Evolutionary conservation across 2,329 filamentous ascomycete species (phyloP).

Genomic region (Xylaria sp.): DNA sequence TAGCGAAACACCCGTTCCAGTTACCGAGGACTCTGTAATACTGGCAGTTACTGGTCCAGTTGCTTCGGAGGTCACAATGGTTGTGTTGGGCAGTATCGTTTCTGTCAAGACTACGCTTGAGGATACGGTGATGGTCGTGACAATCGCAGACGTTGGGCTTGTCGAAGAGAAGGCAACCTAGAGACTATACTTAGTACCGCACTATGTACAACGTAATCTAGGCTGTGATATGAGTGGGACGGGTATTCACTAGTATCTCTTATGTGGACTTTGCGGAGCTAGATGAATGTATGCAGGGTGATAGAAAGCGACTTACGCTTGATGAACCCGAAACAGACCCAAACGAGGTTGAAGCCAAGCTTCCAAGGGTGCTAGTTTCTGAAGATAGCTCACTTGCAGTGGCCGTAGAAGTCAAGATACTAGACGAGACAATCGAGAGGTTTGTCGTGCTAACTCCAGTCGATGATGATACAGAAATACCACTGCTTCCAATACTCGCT

Average conservation of each 20-base stretch:
- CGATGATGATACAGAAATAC: constrained; percentile 10
- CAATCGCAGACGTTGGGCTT: constrained; percentile 28
- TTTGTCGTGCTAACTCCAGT: constrained; percentile 23
- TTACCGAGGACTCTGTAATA: constrained; percentile 20
- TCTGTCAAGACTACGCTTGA: constrained; percentile 37
- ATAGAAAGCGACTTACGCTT: constrained; percentile 24
- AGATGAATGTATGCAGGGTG: background rate
- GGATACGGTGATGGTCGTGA: constrained; percentile 39
- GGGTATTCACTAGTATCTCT: background rate
- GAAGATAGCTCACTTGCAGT: constrained; percentile 14
- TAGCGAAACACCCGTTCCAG: background rate
- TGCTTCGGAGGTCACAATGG: constrained; percentile 41
- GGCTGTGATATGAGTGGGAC: background rate
- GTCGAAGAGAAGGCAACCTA: constrained; percentile 28
- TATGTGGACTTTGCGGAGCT: no score
- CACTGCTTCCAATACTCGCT: constrained; percentile 29
- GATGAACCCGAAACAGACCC: constrained; percentile 12
- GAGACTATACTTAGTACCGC: constrained; percentile 23
- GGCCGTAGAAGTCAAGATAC: constrained; percentile 11
- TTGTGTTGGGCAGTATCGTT: constrained; percentile 41
- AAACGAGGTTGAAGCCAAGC: constrained; percentile 2
- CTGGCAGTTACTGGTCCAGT: constrained; percentile 42
- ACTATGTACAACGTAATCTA: background rate
- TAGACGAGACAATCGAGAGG: constrained; percentile 3
- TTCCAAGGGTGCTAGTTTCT: constrained; percentile 13